These are phyloP conservation scores for Lanmaoa pseudosensibilis DNA, from an alignment of 768 basidiomycete species.

Conservation along the genomic window DNA sequence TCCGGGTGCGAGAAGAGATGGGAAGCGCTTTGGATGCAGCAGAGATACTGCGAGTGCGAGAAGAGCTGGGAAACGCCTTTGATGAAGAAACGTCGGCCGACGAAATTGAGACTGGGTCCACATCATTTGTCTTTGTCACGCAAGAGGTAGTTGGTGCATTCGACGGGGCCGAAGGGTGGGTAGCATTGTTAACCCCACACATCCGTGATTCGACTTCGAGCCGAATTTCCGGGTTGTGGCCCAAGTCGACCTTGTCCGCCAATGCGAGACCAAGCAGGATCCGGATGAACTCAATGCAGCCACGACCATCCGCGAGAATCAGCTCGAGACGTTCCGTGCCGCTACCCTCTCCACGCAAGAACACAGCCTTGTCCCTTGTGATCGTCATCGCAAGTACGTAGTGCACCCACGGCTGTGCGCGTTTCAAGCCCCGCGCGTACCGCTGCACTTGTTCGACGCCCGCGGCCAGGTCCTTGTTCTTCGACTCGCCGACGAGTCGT, in stretches of 20 bases:
- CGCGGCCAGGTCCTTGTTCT: background rate
- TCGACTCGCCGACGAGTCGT: constrained; percentile 1
- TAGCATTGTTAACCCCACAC: background rate
- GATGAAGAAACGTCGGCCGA: background rate
- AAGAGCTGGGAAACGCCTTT: too few species aligned
- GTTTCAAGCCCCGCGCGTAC: constrained; percentile 3
- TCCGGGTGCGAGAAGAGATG: background rate
- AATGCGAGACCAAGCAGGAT: constrained; percentile 12
- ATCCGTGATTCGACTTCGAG: background rate
- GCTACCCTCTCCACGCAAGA: constrained; percentile 13
- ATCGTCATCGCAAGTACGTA: constrained; percentile 6
- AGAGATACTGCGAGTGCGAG: too few species aligned
- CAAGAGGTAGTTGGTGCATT: background rate
- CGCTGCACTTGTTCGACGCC: constrained; percentile 3
- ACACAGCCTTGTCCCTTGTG: background rate
- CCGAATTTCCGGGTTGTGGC: constrained; percentile 1
- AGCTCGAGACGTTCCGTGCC: constrained; percentile 10
- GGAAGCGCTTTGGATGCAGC: background rate
- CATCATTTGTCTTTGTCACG: background rate
- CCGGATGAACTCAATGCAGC: constrained; percentile 11
- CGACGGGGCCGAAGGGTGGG: background rate
- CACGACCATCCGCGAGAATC: constrained; percentile 1
- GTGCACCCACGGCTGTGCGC: constrained; percentile 5
- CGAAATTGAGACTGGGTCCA: background rate
- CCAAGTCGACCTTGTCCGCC: background rate